Evolutionary conservation across 257 asterid genomes (phyloP).

Genomic region (Jacaranda copaia): DNA sequence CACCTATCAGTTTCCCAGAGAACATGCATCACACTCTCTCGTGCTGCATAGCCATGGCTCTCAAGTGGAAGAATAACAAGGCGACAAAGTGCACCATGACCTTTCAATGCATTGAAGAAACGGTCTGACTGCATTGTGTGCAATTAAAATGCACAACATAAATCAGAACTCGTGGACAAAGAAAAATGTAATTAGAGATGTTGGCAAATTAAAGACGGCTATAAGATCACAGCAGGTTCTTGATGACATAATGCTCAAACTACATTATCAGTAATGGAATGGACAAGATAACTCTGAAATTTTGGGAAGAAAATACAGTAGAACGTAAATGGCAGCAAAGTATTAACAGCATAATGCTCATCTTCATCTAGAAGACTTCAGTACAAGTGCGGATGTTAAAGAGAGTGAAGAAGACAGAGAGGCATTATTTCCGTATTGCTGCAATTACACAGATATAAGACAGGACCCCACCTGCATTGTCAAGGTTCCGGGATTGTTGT

Average conservation of each 20-base stretch:
- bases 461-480: conserved; percentile 83
- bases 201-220: background rate
- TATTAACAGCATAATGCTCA: background rate
- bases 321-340: background rate
- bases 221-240: background rate
- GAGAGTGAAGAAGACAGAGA: background rate
- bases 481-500: conserved; percentile 95
- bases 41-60: conserved; percentile 96
- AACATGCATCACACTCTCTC: conserved; percentile 96
- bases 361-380: no score
- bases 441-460: conserved; percentile 31
- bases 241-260: conserved; percentile 11
- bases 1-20: conserved; percentile 99
- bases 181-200: conserved; percentile 4
- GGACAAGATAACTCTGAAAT: conserved; percentile 1
- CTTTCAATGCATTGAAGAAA: conserved; percentile 94
- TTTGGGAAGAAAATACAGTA: background rate
- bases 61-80: conserved; percentile 90
- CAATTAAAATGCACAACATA: conserved; percentile 9
- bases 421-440: background rate
- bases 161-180: conserved; percentile 14
- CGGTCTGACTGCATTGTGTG: conserved; percentile 77
- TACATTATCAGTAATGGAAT: background rate
- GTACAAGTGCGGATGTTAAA: background rate
- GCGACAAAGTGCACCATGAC: conserved; percentile 95